Conservation (phyloP, 1,284 basidiomycete species). For the Malassezia furfur region DNA sequence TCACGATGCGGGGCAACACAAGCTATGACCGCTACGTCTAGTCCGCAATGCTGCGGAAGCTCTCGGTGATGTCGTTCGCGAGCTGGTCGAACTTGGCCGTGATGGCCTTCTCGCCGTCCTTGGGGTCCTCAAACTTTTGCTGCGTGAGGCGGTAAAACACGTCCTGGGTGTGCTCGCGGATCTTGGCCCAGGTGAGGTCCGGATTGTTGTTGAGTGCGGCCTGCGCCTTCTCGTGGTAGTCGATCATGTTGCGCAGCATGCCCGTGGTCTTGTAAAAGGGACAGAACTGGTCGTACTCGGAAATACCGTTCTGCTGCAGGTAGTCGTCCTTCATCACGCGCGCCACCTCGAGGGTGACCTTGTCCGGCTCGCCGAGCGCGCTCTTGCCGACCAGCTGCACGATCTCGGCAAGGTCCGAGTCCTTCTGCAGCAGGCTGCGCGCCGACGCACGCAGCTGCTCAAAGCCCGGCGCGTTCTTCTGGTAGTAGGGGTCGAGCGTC, state of each 20-base stretch:
- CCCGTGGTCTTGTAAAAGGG: conserved; percentile 70
- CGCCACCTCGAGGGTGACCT: conserved; percentile 95
- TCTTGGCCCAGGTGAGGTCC: conserved; percentile 82
- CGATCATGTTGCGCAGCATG: conserved; percentile 91
- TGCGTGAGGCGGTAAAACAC: conserved; percentile 91
- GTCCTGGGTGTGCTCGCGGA: conserved; percentile 77
- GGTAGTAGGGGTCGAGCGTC: conserved; percentile 87
- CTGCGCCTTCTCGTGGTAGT: conserved; percentile 82
- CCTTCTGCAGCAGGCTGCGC: conserved; percentile 95
- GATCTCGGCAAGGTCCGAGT: conserved; percentile 95
- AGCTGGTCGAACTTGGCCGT: conserved; percentile 39
- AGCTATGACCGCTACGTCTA: conserved; percentile 10
- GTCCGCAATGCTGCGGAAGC: conserved; percentile 43
- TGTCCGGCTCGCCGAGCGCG: conserved; percentile 92
- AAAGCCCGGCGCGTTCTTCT: conserved; percentile 76
- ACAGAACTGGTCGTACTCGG: conserved; percentile 91
- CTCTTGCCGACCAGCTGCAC: conserved; percentile 98
- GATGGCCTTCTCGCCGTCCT: conserved; percentile 46
- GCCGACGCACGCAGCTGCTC: conserved; percentile 80
- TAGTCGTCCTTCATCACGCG: conserved; percentile 92
- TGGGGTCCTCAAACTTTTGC: conserved; percentile 82
- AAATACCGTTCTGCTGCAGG: conserved; percentile 97
- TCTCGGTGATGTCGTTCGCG: conserved; percentile 39
- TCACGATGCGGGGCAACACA: not conserved
- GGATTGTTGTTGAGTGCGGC: conserved; percentile 63